Base-by-base conservation (phyloP, 129 eudicot species). In the Pseudognaphalium luteoalbum region DNA sequence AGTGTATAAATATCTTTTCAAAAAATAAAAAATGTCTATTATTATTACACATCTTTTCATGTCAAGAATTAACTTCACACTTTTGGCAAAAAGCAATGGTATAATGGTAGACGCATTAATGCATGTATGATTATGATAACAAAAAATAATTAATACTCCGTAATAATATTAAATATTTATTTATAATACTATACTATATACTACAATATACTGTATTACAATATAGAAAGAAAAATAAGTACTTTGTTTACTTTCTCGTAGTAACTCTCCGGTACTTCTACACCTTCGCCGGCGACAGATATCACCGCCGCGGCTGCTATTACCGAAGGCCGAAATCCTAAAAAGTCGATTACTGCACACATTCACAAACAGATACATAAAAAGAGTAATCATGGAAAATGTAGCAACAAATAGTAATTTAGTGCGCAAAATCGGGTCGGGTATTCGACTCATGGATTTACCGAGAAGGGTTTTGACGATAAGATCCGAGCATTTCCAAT, bases 281-380 rank as follows among this genome's bases (percentile, higher is more conserved):
- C 83, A 16, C 75, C 77, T 32, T 54, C 74, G 7, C 90, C 93
- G 78, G 79, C 82, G 39, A 80, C 85, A 3, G 78, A 47, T 37
- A 79, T 68, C 76, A 82, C 90, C 52, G 85, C 93, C 41, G 93
- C 87, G 25, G 93, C 90, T 3, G 93, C 90, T 32, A 86, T 74
- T 1, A 72, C 82, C 54, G 90, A 88, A 76, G 90, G 85, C 70
- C 78, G 69, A 65, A 83, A 86, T 11, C 85, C 35, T 37, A 86
- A 8, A 72, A 88, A 88, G 56, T 83, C 88, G 6, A 84, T 71
- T 20, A 80, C 90, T 86, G 86, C 39, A 54, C 52, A 59, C 75
- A 83, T 72, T 34, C 57, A 73, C 20, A 59, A 10, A 32, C 29
- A 30, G 10, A 2, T 1, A 32, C 5, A 66, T 25, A 21, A 12